Percentiles rank a stretch among this genome's conserved stretches.
Evolutionary conservation across 1,139 yeast species (phyloP).

Genomic region (Taphrina confusa): DNA sequence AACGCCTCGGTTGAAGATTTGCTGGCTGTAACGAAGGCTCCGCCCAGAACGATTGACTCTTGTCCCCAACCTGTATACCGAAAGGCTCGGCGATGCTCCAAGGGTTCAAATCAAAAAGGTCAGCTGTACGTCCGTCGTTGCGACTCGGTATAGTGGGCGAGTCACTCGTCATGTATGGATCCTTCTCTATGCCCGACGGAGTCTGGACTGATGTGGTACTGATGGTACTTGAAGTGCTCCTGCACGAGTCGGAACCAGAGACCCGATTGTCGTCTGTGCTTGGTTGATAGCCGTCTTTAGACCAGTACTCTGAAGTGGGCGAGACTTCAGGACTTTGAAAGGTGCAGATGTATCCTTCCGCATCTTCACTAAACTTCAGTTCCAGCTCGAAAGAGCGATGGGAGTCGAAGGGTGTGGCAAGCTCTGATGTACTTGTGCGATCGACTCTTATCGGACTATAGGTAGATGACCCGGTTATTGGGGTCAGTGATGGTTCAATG

Average conservation of each 20-base stretch:
- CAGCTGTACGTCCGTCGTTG: not conserved
- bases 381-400: conserved; percentile 8
- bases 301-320: not conserved
- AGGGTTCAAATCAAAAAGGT: not conserved
- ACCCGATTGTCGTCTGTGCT: not conserved
- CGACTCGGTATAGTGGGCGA: conserved; percentile 3
- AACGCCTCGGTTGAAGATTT: not conserved
- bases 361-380: conserved; percentile 3
- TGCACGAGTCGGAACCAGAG: not conserved
- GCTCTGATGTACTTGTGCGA: not conserved
- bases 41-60: not conserved
- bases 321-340: not conserved
- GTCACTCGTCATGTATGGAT: not conserved
- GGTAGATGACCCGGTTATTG: conserved; percentile 10
- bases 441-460: not conserved
- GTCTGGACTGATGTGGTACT: not conserved
- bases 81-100: not conserved
- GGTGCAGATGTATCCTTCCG: conserved; percentile 6
- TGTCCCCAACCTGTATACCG: not conserved
- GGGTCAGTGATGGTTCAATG: conserved; percentile 7
- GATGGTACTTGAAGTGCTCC: not conserved
- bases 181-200: not conserved
- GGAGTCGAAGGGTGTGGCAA: conserved; percentile 2
- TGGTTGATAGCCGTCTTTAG: not conserved
- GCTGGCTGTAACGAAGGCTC: not conserved